Evolutionary conservation across 805 yeast genomes (phyloP).

Genomic region (Komagataella pastoris): DNA sequence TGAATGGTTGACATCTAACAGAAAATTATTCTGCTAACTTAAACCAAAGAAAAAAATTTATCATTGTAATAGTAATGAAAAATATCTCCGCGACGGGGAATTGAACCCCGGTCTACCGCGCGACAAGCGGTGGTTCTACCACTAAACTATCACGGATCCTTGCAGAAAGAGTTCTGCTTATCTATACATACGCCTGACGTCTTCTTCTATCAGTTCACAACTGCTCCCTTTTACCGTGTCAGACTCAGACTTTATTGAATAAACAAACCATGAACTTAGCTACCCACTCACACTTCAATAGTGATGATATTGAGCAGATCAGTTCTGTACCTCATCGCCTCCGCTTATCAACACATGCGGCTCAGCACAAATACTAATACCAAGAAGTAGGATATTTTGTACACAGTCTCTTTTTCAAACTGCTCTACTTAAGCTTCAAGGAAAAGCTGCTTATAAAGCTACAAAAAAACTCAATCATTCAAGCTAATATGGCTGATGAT

Average conservation of each 20-base stretch:
- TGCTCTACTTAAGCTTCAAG: neutral
- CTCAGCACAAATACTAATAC: neutral
- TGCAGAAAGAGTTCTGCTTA: too few relatives aligned
- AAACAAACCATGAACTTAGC: too few relatives aligned
- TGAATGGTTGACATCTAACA: too few relatives aligned
- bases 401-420: neutral
- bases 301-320: neutral
- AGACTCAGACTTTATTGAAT: too few relatives aligned
- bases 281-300: neutral
- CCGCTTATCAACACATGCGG: neutral
- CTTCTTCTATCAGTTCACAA: too few relatives aligned
- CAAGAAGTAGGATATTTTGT: neutral
- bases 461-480: neutral
- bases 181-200: too few relatives aligned
- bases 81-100: conserved; percentile 1
- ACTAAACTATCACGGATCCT: neutral
- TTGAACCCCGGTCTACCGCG: conserved; percentile 2
- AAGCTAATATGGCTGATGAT: conserved; percentile 2
- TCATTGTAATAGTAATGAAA: neutral
- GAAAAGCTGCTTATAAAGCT: neutral
- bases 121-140: conserved; percentile 1
- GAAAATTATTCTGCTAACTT: too few relatives aligned
- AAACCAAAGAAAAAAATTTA: too few relatives aligned
- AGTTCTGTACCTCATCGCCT: neutral
- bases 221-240: too few relatives aligned